A percentile compares a stretch with the other conserved stretches of the same genome.
Evolutionary conservation across 1,284 basidiomycete species (phyloP).

Genomic region (Phlebopus sp.): DNA sequence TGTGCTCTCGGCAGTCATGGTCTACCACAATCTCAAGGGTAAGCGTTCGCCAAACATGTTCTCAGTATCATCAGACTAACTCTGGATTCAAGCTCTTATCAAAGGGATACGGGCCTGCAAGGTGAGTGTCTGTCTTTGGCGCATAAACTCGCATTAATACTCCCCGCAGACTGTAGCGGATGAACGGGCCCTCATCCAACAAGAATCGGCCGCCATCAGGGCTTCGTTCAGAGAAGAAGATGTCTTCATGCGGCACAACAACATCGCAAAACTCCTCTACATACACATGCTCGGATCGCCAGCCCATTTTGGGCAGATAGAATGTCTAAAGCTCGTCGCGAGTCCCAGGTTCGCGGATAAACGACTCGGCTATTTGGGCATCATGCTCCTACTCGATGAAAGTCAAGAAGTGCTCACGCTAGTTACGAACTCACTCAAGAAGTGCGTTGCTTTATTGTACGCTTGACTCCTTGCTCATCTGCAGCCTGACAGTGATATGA

Average conservation of each 20-base stretch:
- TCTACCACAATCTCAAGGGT: constrained; percentile 93
- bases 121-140: constrained; percentile 41
- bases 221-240: constrained; percentile 98
- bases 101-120: constrained; percentile 94
- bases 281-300: constrained; percentile 99
- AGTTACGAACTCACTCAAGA: constrained; percentile 98
- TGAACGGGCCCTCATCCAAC: constrained; percentile 95
- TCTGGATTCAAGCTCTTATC: constrained; percentile 70
- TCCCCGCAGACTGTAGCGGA: constrained; percentile 88
- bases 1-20: constrained; percentile 49
- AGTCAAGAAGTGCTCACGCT: constrained; percentile 97
- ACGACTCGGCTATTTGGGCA: constrained; percentile 93
- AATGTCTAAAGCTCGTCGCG: constrained; percentile 99
- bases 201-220: constrained; percentile 96
- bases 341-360: constrained; percentile 97
- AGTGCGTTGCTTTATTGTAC: constrained; percentile 52
- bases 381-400: constrained; percentile 97
- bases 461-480: constrained; percentile 11
- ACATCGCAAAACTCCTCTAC: constrained; percentile 97
- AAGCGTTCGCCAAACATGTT: constrained; percentile 18
- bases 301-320: constrained; percentile 99
- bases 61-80: constrained; percentile 15
- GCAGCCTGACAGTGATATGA: constrained; percentile 83
- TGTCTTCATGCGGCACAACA: constrained; percentile 90
- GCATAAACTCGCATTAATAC: constrained; percentile 18